Percentiles rank a stretch among this genome's conserved stretches.
Evolutionary conservation across 805 yeast genomes (phyloP).

Genomic region (Myxozyma vanderwaltii): DNA sequence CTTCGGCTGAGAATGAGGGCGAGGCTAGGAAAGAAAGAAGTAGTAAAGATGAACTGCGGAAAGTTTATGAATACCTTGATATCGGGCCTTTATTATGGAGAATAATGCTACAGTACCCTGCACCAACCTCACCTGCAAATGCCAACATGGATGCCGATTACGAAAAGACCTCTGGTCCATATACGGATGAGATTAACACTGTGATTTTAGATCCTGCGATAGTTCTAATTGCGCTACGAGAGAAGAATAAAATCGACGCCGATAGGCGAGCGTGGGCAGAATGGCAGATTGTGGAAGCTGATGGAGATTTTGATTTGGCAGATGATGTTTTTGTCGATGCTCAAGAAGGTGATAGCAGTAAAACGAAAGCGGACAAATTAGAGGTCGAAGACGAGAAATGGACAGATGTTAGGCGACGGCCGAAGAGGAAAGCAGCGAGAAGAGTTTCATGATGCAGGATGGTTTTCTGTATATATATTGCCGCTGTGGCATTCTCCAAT

Average conservation of each 20-base stretch:
- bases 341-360: not conserved
- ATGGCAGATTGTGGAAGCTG: conserved; percentile 30
- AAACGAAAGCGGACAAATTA: not conserved
- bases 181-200: not conserved
- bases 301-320: conserved; percentile 6
- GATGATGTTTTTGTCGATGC: conserved; percentile 19
- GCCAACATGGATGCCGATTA: not conserved
- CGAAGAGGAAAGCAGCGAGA: not conserved
- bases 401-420: conserved; percentile 22
- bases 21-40: not conserved
- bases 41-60: conserved; percentile 1
- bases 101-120: not conserved
- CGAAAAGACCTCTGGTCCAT: not conserved
- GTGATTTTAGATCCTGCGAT: conserved; percentile 11
- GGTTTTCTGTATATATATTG: no score
- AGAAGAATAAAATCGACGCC: conserved; percentile 16
- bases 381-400: conserved; percentile 14
- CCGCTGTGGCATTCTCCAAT: no score
- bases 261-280: conserved; percentile 26
- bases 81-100: conserved; percentile 19
- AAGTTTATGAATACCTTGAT: conserved; percentile 10
- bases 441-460: not conserved
- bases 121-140: not conserved
- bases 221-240: conserved; percentile 18
- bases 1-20: not conserved